Evolutionary conservation across 1,139 yeast genomes (phyloP).

Genomic region (Maudiozyma humilis): DNA sequence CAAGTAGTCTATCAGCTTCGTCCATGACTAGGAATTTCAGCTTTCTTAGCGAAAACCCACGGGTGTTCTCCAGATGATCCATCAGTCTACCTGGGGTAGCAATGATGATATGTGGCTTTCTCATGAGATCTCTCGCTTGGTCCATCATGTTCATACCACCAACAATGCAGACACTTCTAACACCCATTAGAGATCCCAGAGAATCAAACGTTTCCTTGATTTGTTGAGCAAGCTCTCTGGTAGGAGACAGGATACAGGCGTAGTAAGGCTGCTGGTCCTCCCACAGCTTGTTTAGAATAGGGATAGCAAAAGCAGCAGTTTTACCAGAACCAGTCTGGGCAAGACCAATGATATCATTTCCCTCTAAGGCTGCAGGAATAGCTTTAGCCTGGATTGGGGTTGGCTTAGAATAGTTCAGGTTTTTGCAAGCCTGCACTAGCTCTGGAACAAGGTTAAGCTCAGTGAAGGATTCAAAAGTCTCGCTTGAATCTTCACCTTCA

Average conservation of each 20-base stretch:
- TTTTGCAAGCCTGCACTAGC: constrained; percentile 67
- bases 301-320: constrained; percentile 82
- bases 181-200: constrained; percentile 82
- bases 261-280: constrained; percentile 80
- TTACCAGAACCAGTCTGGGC: constrained; percentile 85
- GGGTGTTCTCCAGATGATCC: constrained; percentile 92
- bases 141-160: constrained; percentile 99
- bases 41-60: constrained; percentile 77
- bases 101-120: constrained; percentile 88
- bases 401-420: constrained; percentile 55
- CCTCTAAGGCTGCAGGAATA: constrained; percentile 84
- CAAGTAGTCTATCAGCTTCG: constrained; percentile 92
- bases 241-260: constrained; percentile 88
- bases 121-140: constrained; percentile 86
- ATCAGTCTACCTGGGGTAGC: constrained; percentile 95
- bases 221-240: constrained; percentile 94
- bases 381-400: constrained; percentile 91
- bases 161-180: constrained; percentile 76
- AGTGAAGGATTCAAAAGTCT: constrained; percentile 33
- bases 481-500: constrained; percentile 11
- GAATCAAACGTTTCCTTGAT: constrained; percentile 95
- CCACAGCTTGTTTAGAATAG: constrained; percentile 85
- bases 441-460: constrained; percentile 68
- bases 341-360: constrained; percentile 72
- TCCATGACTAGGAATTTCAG: constrained; percentile 86